These are phyloP conservation scores for Amanita polypyramis DNA, from an alignment of 768 basidiomycete species.

Conservation along the genomic window DNA sequence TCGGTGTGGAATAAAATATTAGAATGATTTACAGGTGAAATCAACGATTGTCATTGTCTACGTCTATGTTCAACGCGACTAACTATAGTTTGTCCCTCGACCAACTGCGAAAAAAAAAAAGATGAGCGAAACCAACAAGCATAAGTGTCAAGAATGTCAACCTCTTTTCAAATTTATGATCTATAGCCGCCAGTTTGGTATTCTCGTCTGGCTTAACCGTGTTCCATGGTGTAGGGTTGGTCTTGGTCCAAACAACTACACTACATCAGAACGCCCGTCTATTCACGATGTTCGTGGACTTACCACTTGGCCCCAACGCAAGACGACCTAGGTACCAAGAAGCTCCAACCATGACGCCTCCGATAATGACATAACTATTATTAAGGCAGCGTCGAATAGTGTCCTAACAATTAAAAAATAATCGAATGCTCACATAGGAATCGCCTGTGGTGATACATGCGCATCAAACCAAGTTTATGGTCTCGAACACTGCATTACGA, in stretches of 20 bases:
- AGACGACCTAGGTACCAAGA: constrained; percentile 59
- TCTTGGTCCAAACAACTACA: constrained; percentile 47
- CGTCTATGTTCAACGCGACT: not conserved
- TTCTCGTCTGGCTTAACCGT: constrained; percentile 64
- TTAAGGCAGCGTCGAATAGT: constrained; percentile 3
- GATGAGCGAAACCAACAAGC: constrained; percentile 3
- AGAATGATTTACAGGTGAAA: not conserved
- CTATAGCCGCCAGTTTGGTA: constrained; percentile 58
- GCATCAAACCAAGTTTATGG: not conserved
- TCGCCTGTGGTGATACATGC: constrained; percentile 23
- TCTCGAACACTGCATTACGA: constrained; percentile 11
- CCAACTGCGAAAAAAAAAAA: constrained; percentile 40
- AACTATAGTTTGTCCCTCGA: constrained; percentile 60
- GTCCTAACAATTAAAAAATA: not conserved
- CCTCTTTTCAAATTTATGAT: constrained; percentile 72
- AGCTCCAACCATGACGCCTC: constrained; percentile 45
- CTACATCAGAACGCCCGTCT: not conserved
- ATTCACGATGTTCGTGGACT: constrained; percentile 13
- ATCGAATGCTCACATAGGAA: constrained; percentile 34
- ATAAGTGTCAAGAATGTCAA: constrained; percentile 20
- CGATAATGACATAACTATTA: constrained; percentile 39
- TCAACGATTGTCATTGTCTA: not conserved
- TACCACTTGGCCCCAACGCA: constrained; percentile 46
- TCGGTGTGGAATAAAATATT: not conserved
- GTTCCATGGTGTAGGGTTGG: constrained; percentile 88